Conservation (phyloP, 2,329 filamentous ascomycete genomes). For the Aureobasidium melanogenum region DNA sequence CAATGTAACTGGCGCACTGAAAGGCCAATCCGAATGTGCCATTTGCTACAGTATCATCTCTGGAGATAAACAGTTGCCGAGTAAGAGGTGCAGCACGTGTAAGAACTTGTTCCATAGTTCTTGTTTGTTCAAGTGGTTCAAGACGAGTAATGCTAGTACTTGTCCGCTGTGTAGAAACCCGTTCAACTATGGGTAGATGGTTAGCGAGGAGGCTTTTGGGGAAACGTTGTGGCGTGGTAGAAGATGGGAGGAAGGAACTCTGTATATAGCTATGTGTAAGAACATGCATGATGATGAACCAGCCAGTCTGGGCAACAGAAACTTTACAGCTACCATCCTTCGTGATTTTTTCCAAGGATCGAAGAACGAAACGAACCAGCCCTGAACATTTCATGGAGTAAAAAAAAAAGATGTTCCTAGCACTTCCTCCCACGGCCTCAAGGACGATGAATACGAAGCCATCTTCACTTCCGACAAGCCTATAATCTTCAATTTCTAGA, state of each 20-base stretch:
- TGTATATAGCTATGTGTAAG: background rate
- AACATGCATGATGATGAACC: no score
- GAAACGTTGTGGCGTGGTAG: background rate
- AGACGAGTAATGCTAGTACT: constrained; percentile 80
- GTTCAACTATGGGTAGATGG: constrained; percentile 51
- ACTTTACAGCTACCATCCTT: no score
- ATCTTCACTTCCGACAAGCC: constrained; percentile 66
- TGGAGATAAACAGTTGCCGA: constrained; percentile 77
- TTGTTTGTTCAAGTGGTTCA: constrained; percentile 96
- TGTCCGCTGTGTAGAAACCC: constrained; percentile 90
- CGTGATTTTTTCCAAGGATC: no score
- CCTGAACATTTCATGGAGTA: no score
- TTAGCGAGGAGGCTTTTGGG: background rate
- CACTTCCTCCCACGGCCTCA: constrained; percentile 66
- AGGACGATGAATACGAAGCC: constrained; percentile 55
- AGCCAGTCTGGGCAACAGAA: no score
- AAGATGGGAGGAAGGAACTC: no score
- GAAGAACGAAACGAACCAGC: no score
- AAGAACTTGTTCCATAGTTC: constrained; percentile 85
- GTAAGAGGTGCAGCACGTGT: constrained; percentile 86
- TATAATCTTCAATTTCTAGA: constrained; percentile 78
- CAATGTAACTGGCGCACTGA: constrained; percentile 79
- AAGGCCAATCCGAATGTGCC: constrained; percentile 89
- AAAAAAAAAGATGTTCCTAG: no score
- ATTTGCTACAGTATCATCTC: constrained; percentile 96